Evolutionary conservation across 257 asterid species (phyloP).

Genomic region (Solanum ossicruentum): DNA sequence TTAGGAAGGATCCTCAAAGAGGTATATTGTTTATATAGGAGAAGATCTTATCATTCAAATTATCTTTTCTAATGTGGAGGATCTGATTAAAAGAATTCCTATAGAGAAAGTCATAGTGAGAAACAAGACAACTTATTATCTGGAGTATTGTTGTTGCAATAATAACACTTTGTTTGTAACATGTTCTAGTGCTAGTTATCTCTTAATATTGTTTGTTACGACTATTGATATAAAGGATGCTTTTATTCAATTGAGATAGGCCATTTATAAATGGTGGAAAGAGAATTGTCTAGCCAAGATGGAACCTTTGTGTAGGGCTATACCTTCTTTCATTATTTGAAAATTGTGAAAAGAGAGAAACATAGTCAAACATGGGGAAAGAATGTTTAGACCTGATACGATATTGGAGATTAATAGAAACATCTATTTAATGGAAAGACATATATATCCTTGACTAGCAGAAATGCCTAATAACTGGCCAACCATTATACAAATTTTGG

Average conservation of each 20-base stretch:
- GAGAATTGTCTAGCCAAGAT: neutral
- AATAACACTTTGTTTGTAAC: too few relatives aligned
- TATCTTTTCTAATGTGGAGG: neutral
- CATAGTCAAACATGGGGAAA: neutral
- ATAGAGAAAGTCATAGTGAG: neutral
- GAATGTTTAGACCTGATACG: neutral
- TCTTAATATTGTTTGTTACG: too few relatives aligned
- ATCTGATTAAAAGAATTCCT: too few relatives aligned
- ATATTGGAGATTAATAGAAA: neutral
- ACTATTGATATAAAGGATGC: neutral
- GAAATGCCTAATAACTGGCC: neutral
- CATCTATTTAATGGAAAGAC: too few relatives aligned
- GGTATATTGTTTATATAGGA: neutral
- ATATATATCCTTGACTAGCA: neutral
- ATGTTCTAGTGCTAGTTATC: too few relatives aligned
- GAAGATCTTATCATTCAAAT: neutral
- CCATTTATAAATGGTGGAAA: too few relatives aligned
- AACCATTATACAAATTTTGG: neutral
- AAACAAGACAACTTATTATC: neutral
- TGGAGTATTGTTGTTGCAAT: neutral
- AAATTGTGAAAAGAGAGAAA: neutral
- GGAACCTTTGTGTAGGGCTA: neutral
- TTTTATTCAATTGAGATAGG: too few relatives aligned
- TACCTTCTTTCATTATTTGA: too few relatives aligned
- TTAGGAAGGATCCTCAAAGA: neutral